A percentile compares a stretch with the other conserved stretches of the same genome.
phyloP scores from a whole-genome alignment of 805 yeast species.

The Kodamaea leandrae region DNA sequence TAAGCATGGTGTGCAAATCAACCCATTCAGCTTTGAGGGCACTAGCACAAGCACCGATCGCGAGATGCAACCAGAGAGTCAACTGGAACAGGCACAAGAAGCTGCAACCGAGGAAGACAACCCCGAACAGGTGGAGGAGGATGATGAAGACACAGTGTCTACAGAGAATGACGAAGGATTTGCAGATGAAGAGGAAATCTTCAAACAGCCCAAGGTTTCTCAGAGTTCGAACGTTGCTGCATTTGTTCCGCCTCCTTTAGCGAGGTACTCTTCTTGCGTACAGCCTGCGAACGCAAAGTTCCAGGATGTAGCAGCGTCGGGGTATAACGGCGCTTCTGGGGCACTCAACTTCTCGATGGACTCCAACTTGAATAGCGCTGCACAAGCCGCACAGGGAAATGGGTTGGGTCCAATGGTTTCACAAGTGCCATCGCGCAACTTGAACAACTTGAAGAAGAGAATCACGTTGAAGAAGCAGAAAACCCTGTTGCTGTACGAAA shows the following conservation, averaged over 20 bases:
- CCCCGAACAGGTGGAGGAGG: slow-evolving; percentile 6
- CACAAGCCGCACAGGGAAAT: slow-evolving; percentile 41
- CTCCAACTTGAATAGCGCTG: slow-evolving; percentile 35
- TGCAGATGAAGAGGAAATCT: slow-evolving; percentile 10
- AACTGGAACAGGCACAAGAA: slow-evolving; percentile 14
- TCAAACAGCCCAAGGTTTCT: slow-evolving; percentile 8
- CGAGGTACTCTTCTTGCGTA: slow-evolving; percentile 39
- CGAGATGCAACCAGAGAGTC: slow-evolving; percentile 9
- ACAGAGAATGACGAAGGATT: slow-evolving; percentile 13
- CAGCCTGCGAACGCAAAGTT: slow-evolving; percentile 40
- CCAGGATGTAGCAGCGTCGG: slow-evolving; percentile 45
- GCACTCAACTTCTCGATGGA: slow-evolving; percentile 42
- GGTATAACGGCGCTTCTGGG: slow-evolving; percentile 44
- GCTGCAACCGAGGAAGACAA: slow-evolving; percentile 4
- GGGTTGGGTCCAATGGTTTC: slow-evolving; percentile 63
- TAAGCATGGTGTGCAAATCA: slow-evolving; percentile 19
- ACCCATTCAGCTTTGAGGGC: slow-evolving; percentile 18
- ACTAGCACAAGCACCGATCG: slow-evolving; percentile 29
- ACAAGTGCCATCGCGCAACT: slow-evolving; percentile 52
- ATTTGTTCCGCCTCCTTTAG: slow-evolving; percentile 23
- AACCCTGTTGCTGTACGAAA: slow-evolving; percentile 1
- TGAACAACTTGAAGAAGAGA: slow-evolving; percentile 48
- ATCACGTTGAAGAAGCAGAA: slow-evolving; percentile 41
- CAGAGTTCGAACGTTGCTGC: slow-evolving; percentile 14
- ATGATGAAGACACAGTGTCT: slow-evolving; percentile 12